Conservation (phyloP, 148 eudicot genomes). For the Polygonum maritimum region DNA sequence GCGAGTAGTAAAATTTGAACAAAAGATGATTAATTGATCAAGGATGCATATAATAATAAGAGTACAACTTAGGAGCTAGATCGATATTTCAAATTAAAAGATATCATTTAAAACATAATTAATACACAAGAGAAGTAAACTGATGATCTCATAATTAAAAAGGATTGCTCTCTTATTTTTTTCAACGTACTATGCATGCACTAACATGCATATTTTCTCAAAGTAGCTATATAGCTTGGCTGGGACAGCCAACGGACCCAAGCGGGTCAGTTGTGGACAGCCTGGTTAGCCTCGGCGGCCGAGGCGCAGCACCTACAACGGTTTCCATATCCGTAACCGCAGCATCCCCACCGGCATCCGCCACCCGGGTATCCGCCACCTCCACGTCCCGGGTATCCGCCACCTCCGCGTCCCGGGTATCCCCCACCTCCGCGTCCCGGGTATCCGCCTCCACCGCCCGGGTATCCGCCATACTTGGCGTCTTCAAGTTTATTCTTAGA, state of each 20-base stretch:
- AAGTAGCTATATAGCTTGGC: not conserved
- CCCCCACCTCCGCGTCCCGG: slow-evolving; percentile 8
- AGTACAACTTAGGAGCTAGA: too few relatives aligned
- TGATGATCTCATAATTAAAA: too few relatives aligned
- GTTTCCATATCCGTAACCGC: slow-evolving; percentile 13
- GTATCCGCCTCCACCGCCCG: not conserved
- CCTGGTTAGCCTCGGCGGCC: slow-evolving; percentile 11
- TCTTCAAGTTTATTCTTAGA: slow-evolving; percentile 3
- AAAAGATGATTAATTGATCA: too few relatives aligned
- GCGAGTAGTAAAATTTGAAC: too few relatives aligned
- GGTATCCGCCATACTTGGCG: slow-evolving; percentile 10
- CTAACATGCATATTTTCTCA: not conserved
- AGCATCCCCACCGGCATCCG: slow-evolving; percentile 17
- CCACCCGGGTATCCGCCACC: slow-evolving; percentile 10
- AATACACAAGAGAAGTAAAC: too few relatives aligned
- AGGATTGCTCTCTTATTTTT: too few relatives aligned
- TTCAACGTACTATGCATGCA: not conserved
- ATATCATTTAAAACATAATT: too few relatives aligned
- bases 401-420: slow-evolving; percentile 2
- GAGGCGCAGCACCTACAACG: slow-evolving; percentile 17
- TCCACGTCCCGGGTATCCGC: not conserved
- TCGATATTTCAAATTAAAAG: too few relatives aligned
- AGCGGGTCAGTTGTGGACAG: slow-evolving; percentile 5
- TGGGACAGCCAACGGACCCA: not conserved
- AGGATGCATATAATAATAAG: too few relatives aligned